Evolutionary conservation across 2,329 filamentous ascomycete species (phyloP).

Genomic region (Geosmithia flava): DNA sequence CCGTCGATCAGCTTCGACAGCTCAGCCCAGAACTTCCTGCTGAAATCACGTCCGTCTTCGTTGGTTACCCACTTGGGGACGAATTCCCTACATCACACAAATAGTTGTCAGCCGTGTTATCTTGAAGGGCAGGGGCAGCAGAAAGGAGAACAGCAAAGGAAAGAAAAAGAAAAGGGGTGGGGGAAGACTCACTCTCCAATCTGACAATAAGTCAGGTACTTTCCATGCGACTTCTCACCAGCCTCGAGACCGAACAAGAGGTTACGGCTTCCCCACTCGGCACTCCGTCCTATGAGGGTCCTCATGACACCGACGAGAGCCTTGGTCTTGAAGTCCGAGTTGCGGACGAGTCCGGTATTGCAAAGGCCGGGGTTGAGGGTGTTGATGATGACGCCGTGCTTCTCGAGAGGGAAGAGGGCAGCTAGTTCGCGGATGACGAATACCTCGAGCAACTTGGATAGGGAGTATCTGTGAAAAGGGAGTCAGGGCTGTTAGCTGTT

Average conservation of each 20-base stretch:
- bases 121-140: too few relatives aligned
- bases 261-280: constrained; percentile 15
- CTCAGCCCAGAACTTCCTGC: constrained; percentile 14
- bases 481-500: too few relatives aligned
- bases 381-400: constrained; percentile 17
- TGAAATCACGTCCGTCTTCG: constrained; percentile 6
- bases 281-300: constrained; percentile 1
- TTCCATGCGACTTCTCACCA: constrained; percentile 13
- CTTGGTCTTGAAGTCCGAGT: background rate
- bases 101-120: too few relatives aligned
- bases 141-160: too few relatives aligned
- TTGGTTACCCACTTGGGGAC: constrained; percentile 11
- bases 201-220: constrained; percentile 10
- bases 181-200: constrained; percentile 13
- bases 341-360: constrained; percentile 9
- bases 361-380: constrained; percentile 15
- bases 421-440: constrained; percentile 14
- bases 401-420: constrained; percentile 9
- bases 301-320: background rate
- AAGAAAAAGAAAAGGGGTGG: too few relatives aligned
- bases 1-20: constrained; percentile 14
- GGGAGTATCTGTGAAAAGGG: background rate
- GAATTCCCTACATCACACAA: constrained; percentile 2
- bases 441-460: constrained; percentile 14
- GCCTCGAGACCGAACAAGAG: constrained; percentile 11